Evolutionary conservation across 1,139 yeast species (phyloP).

Genomic region (Taiozyma sp.): DNA sequence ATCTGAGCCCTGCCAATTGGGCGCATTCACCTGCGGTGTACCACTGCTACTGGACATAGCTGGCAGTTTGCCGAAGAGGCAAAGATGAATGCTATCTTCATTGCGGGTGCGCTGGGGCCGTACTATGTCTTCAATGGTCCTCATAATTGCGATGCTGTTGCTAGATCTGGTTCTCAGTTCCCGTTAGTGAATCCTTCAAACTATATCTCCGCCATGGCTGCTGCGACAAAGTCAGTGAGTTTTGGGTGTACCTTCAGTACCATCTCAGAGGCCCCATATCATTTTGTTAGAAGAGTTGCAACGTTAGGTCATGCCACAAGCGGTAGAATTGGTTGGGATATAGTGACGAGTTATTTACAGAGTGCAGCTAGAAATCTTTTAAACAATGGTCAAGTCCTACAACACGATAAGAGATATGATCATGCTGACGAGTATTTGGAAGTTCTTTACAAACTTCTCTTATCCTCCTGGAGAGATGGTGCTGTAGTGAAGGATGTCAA

Average conservation of each 20-base stretch:
- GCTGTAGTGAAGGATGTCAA: conserved; percentile 32
- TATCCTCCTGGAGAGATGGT: conserved; percentile 40
- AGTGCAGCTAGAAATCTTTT: conserved; percentile 36
- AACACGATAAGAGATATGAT: conserved; percentile 34
- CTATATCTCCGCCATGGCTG: conserved; percentile 35
- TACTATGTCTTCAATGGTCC: conserved; percentile 37
- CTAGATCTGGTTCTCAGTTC: conserved; percentile 35
- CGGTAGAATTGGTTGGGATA: conserved; percentile 41
- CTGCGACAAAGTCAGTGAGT: conserved; percentile 32
- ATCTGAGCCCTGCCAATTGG: conserved; percentile 35
- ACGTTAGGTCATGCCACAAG: conserved; percentile 38
- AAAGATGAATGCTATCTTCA: conserved; percentile 37
- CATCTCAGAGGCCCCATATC: conserved; percentile 41
- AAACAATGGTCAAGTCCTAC: conserved; percentile 31
- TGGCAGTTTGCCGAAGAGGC: conserved; percentile 40
- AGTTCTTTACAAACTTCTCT: conserved; percentile 33
- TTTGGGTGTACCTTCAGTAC: conserved; percentile 40
- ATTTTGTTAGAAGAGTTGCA: conserved; percentile 38
- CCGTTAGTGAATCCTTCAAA: conserved; percentile 38
- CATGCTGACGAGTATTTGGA: conserved; percentile 37
- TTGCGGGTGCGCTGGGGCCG: conserved; percentile 42
- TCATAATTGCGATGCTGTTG: conserved; percentile 31
- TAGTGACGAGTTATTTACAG: conserved; percentile 37
- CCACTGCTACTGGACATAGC: conserved; percentile 37
- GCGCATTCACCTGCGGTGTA: conserved; percentile 4